A percentile compares a stretch with the other conserved stretches of the same genome.
Conservation (phyloP, 768 basidiomycete genomes). For the Russula compacta region DNA sequence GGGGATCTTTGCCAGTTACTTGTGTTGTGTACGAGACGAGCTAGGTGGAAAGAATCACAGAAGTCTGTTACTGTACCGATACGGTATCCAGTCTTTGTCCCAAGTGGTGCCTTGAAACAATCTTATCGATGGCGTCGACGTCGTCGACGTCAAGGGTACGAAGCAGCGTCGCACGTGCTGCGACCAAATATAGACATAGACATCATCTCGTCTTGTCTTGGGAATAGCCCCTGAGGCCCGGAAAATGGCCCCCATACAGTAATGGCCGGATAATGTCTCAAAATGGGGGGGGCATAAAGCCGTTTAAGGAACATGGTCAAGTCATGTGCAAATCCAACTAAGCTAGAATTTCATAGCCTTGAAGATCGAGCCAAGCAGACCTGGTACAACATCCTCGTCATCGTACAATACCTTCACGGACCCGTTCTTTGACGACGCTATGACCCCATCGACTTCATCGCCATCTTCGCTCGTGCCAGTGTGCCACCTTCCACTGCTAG, state of each 20-base stretch:
- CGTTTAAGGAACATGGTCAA: not conserved
- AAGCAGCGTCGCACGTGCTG: not conserved
- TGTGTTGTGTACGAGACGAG: conserved; percentile 10
- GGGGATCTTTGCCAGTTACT: not conserved
- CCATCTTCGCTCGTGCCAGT: conserved; percentile 5
- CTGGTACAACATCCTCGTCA: not conserved
- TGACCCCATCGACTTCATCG: conserved; percentile 7
- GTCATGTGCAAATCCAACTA: not conserved
- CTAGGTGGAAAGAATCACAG: not conserved
- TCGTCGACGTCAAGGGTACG: conserved; percentile 5
- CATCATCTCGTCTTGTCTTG: too few species aligned
- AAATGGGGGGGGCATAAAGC: not conserved
- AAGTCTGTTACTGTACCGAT: conserved; percentile 9
- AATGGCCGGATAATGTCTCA: not conserved
- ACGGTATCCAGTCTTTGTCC: not conserved
- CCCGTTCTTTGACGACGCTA: conserved; percentile 12
- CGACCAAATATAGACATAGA: not conserved
- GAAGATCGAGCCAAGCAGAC: conserved; percentile 4
- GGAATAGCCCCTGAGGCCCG: too few species aligned
- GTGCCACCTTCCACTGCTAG: conserved; percentile 7
- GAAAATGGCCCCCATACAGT: too few species aligned
- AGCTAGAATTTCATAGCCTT: conserved; percentile 7
- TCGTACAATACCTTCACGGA: conserved; percentile 12
- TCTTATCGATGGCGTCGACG: conserved; percentile 16
- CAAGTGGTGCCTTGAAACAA: not conserved